Evolutionary conservation across 1,284 basidiomycete species (phyloP), one percentile per base, ranked within the genome.

Genomic region (Bondarzewia mesenterica): DNA sequence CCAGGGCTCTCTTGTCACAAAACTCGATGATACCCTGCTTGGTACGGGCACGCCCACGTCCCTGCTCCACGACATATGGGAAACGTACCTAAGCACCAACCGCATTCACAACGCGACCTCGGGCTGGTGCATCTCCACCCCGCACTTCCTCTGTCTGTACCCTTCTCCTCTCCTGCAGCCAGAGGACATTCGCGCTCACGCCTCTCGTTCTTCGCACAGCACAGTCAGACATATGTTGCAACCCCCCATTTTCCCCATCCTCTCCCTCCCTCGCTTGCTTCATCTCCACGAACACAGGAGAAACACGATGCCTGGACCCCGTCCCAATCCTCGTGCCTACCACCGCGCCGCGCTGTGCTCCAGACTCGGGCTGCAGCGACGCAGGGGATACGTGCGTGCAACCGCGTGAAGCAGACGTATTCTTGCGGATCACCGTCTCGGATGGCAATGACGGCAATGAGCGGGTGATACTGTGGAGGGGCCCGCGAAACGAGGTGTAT

Each of bases 381-480:
- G 14, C 39, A 1, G 14, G 6, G 14, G 39, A 20, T 1, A 55
- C 64, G 2, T 85, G 84, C 54, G 62, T 78, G 3, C 59, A 64
- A 4, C 78, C 78, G 1, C 66, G 69, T 37, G 52, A 44, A n/a
- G 67, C 67, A 38, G 65, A 72, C 42, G 38, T 22, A n/a, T 42
- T 52, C 5, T 27, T 56, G 40, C 41, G 46, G 51, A 62, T 53
- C 49, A 46, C 12, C 39, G 45, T 16, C 16, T 6, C 52, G 55
- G 15, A 51, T 49, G 7, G 58, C 60, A 20, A 58, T 65, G 14
- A 63, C 60, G 16, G 16, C 10, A 7, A 7, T 14, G 36, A 46
- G n/a, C 46, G 42, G 27, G 64, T 73, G 0, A 62, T 88, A 3
- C 59, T 89, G 1, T 89, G 85, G 85, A 78, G 72, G 50, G 86